Evolutionary conservation across 2,329 filamentous ascomycete genomes (phyloP).

Genomic region (Diaporthe longicolla): DNA sequence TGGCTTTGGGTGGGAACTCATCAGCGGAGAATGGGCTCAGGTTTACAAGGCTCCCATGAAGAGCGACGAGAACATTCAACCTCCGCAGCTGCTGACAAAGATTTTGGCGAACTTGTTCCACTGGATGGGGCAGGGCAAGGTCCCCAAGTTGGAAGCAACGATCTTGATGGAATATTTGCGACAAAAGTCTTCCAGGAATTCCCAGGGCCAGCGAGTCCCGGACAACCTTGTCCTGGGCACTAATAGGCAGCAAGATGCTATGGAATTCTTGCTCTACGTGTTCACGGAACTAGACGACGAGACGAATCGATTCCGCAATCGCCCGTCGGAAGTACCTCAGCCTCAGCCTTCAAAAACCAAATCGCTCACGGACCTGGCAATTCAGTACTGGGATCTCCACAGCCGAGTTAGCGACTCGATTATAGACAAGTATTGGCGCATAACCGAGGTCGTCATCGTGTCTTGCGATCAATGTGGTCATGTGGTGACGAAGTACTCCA

Average conservation of each 20-base stretch:
- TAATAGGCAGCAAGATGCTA: conserved; percentile 86
- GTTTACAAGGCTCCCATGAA: conserved; percentile 78
- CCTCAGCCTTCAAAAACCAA: conserved; percentile 42
- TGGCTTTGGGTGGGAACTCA: conserved; percentile 75
- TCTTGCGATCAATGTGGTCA: conserved; percentile 74
- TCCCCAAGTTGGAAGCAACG: conserved; percentile 65
- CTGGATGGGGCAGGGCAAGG: conserved; percentile 68
- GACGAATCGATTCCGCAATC: conserved; percentile 74
- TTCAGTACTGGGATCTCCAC: conserved; percentile 82
- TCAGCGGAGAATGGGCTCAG: conserved; percentile 72
- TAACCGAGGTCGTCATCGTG: conserved; percentile 79
- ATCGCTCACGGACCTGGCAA: conserved; percentile 68
- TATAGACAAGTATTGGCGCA: conserved; percentile 84
- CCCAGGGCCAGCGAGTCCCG: conserved; percentile 46
- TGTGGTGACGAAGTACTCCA: conserved; percentile 59
- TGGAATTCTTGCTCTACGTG: conserved; percentile 89
- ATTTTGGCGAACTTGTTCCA: conserved; percentile 72
- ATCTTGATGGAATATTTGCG: conserved; percentile 75
- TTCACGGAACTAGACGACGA: conserved; percentile 88
- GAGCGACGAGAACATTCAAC: conserved; percentile 65
- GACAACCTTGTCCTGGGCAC: conserved; percentile 73
- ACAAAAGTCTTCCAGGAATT: conserved; percentile 63
- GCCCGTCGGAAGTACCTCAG: conserved; percentile 44
- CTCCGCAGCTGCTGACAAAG: conserved; percentile 71
- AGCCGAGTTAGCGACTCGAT: conserved; percentile 79